Evolutionary conservation across 257 asterid genomes (phyloP), one percentile per base, ranked within the genome.

Genomic region (Rubia yunnanensis): DNA sequence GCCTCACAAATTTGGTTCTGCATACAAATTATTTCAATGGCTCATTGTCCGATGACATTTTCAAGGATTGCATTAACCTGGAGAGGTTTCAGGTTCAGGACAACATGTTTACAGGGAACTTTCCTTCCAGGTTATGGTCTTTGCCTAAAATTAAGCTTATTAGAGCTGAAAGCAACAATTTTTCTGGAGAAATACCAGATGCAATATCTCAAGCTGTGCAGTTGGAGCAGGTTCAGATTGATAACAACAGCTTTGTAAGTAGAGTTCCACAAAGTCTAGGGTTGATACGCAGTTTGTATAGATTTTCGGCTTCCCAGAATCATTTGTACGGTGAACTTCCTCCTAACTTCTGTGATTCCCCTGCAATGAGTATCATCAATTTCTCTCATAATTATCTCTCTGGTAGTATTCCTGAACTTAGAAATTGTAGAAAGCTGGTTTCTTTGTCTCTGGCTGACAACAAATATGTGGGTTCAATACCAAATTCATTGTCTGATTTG

Each of bases 151-250:
- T 90, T 30, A 87, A 81, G 79, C 87, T 85, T 64, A 82, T 90
- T 53, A 83, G 91, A 84, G 97, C 80, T 24, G 97, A 87, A 79
- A 85, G 88, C 87, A 90, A 90, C 72, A 54, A 69, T 34, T 90
- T 90, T 71, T 80, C 75, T 50, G 97, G 97, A 53, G 89, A 68
- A 66, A 88, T 90, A 67, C 97, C 91, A 3, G 86, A 88, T 74
- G 83, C 87, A 34, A 77, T 87, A 68, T 85, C 96, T 10, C 72
- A 74, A 39, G 94, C 95, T 73, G 69, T 79, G 76, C 87, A 80
- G 65, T 60, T 90, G 28, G 97, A 90, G 83, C 96, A 90, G 79
- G 95, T 90, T 69, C 95, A 87, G 82, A 87, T 90, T 76, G 96
- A 90, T 75, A 84, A 86, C 79, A 90, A 87, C 64, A 81, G 91